These are phyloP conservation scores for Stylosanthes scabra DNA, from an alignment of 331 rosid genomes.

Conservation along the genomic window DNA sequence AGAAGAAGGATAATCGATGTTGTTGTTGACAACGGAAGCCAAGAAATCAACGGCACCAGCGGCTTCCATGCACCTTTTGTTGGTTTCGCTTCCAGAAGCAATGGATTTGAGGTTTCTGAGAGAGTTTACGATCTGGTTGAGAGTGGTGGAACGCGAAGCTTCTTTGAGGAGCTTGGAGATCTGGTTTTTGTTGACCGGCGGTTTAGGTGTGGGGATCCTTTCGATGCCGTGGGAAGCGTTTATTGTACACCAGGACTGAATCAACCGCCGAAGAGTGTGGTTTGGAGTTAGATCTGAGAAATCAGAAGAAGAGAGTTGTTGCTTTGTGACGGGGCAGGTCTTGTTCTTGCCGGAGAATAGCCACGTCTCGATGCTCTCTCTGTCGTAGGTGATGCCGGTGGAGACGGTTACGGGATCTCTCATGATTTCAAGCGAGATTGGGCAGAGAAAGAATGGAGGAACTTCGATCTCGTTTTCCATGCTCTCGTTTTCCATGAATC, in stretches of 20 bases:
- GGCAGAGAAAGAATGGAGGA: slow-evolving; percentile 76
- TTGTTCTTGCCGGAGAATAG: slow-evolving; percentile 56
- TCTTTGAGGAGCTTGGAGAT: slow-evolving; percentile 63
- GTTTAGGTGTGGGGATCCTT: slow-evolving; percentile 90
- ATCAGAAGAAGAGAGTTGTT: slow-evolving; percentile 38
- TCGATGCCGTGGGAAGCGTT: slow-evolving; percentile 79
- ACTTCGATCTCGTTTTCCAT: slow-evolving; percentile 62
- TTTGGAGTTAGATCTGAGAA: slow-evolving; percentile 73
- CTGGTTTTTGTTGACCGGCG: slow-evolving; percentile 60
- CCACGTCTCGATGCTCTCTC: slow-evolving; percentile 89
- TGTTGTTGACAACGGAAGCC: slow-evolving; percentile 50
- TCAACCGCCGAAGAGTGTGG: slow-evolving; percentile 83
- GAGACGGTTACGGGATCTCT: slow-evolving; percentile 80
- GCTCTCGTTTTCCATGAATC: slow-evolving; percentile 39
- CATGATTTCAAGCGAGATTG: slow-evolving; percentile 85
- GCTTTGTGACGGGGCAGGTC: slow-evolving; percentile 76
- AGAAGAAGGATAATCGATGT: slow-evolving; percentile 1
- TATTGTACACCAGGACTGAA: slow-evolving; percentile 90
- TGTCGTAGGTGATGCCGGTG: slow-evolving; percentile 87
- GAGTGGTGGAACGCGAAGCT: slow-evolving; percentile 56
- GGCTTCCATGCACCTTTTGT: slow-evolving; percentile 64
- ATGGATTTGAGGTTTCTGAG: slow-evolving; percentile 62
- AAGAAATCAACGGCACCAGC: slow-evolving; percentile 74
- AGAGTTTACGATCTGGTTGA: slow-evolving; percentile 34
- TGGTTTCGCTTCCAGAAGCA: slow-evolving; percentile 72